These are phyloP conservation scores for Kwoniella dejecticola DNA, from an alignment of 768 basidiomycete species.

Conservation along the genomic window DNA sequence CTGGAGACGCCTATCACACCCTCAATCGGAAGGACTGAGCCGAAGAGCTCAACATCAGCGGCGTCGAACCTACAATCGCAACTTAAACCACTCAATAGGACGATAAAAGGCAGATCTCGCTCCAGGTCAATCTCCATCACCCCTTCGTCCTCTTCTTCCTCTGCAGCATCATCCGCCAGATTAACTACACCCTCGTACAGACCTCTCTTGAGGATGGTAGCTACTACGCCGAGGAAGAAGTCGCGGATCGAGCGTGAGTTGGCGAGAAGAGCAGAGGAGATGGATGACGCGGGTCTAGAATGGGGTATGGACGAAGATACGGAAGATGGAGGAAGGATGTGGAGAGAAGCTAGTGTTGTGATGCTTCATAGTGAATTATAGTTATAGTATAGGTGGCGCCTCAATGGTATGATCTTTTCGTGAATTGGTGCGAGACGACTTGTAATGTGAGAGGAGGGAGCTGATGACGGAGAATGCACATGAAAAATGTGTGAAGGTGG, in stretches of 20 bases:
- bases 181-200: constrained; percentile 3
- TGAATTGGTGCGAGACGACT: too few species aligned
- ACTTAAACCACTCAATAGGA: too few species aligned
- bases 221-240: constrained; percentile 15
- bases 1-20: too few species aligned
- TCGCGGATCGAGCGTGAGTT: constrained; percentile 24
- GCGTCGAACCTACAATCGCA: too few species aligned
- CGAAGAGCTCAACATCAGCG: not conserved
- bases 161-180: not conserved
- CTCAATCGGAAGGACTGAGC: too few species aligned
- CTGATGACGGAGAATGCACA: too few species aligned
- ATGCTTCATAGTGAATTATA: constrained; percentile 8
- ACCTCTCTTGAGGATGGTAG: not conserved
- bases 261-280: constrained; percentile 22
- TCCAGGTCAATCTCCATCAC: not conserved
- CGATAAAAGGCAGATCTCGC: not conserved
- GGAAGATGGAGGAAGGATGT: constrained; percentile 34
- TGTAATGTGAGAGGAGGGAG: too few species aligned
- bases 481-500: too few species aligned
- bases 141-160: not conserved
- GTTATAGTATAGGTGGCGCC: too few species aligned
- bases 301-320: constrained; percentile 49
- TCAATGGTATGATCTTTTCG: too few species aligned
- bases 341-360: constrained; percentile 39
- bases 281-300: constrained; percentile 39